Evolutionary conservation across 2,329 filamentous ascomycete species (phyloP).

Genomic region (Colletotrichum paranaense): DNA sequence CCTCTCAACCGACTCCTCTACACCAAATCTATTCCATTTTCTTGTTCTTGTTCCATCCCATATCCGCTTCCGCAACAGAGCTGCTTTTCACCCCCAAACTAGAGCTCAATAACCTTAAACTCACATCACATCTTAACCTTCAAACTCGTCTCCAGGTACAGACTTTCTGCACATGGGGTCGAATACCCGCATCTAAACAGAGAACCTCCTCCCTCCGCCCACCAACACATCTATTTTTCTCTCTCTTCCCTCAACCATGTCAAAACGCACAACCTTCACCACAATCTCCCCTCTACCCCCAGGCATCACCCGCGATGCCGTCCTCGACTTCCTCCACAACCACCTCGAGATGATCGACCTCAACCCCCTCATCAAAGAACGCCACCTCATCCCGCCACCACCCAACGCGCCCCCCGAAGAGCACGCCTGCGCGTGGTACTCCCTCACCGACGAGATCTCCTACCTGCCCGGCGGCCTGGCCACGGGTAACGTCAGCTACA

Average conservation of each 20-base stretch:
- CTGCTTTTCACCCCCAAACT: neutral
- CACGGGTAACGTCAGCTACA: constrained; percentile 79
- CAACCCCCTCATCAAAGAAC: constrained; percentile 83
- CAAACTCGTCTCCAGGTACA: neutral
- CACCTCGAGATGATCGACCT: constrained; percentile 88
- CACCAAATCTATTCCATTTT: neutral
- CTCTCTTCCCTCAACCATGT: constrained; percentile 60
- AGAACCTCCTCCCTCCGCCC: neutral
- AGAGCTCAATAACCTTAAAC: constrained; percentile 14
- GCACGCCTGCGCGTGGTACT: constrained; percentile 80
- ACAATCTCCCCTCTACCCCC: constrained; percentile 82
- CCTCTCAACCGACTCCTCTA: neutral
- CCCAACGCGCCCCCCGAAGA: constrained; percentile 76
- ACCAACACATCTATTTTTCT: neutral
- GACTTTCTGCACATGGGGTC: neutral
- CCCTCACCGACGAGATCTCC: constrained; percentile 79
- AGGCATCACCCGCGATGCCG: constrained; percentile 74
- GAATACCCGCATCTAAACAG: neutral
- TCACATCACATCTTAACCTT: constrained; percentile 7
- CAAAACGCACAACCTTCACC: constrained; percentile 78
- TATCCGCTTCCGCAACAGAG: neutral
- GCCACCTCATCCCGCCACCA: constrained; percentile 75
- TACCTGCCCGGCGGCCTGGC: constrained; percentile 77
- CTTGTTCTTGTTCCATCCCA: constrained; percentile 15
- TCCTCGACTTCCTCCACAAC: constrained; percentile 80